A percentile compares a stretch with the other conserved stretches of the same genome.
Evolutionary conservation across 306 rosid species (phyloP).

Genomic region (Ceratonia siliqua): DNA sequence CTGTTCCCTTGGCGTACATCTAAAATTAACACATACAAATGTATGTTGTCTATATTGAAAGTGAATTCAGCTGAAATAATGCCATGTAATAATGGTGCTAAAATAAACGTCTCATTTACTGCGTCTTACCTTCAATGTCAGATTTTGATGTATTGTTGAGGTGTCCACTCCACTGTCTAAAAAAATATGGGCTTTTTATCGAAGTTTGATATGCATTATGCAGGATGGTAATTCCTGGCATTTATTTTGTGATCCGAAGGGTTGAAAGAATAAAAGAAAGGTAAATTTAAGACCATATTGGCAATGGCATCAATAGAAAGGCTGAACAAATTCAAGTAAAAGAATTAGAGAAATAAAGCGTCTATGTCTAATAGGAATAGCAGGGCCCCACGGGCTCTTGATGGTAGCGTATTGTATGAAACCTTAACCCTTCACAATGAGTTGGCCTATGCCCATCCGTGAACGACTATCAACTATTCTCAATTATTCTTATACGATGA

Average conservation of each 20-base stretch:
- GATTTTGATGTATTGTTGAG: constrained; percentile 6
- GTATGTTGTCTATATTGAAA: not conserved
- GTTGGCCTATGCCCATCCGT: constrained; percentile 40
- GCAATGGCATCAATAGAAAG: not conserved
- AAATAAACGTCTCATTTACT: not conserved
- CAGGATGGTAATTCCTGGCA: not conserved
- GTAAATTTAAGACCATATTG: constrained; percentile 18
- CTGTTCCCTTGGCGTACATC: not conserved
- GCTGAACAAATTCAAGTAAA: not conserved
- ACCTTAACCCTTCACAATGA: constrained; percentile 31
- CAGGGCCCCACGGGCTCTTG: constrained; percentile 24
- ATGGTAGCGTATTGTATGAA: constrained; percentile 45
- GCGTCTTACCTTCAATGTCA: not conserved
- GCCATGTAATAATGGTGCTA: not conserved
- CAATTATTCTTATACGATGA: constrained; percentile 31
- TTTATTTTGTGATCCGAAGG: not conserved
- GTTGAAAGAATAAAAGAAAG: constrained; percentile 23
- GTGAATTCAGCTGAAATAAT: not conserved
- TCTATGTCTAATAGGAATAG: not conserved
- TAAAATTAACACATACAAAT: not conserved
- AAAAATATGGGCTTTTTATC: not conserved
- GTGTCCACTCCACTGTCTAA: no score
- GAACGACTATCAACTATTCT: constrained; percentile 25
- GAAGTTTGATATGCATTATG: not conserved
- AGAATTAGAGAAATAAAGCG: constrained; percentile 25